Percentiles rank a stretch among this genome's conserved stretches.
Conservation (phyloP, 108 stramenopile genomes). For the Fragilariopsis cylindrus region DNA sequence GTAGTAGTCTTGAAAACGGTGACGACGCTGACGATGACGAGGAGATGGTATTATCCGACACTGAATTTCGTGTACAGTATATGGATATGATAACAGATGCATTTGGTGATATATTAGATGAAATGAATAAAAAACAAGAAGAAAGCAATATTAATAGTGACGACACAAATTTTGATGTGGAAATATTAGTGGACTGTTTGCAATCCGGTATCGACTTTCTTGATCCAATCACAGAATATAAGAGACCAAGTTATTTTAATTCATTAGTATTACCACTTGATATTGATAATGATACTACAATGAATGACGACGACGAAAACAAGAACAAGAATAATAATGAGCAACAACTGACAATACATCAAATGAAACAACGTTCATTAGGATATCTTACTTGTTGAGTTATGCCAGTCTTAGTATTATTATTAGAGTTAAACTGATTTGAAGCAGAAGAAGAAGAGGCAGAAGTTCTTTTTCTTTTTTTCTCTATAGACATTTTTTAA, state of each 20-base stretch:
- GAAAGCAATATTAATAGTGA: constrained; percentile 8
- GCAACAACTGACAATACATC: not conserved
- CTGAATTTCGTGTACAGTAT: constrained; percentile 35
- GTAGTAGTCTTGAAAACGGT: not conserved
- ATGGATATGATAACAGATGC: constrained; percentile 55
- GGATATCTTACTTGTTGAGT: not conserved
- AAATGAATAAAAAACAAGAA: constrained; percentile 22
- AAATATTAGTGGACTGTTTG: constrained; percentile 53
- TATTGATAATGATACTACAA: not conserved
- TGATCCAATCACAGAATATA: not conserved
- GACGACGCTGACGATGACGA: not conserved
- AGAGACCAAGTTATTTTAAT: not conserved
- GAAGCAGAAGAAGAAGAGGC: too few relatives aligned
- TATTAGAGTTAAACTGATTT: too few relatives aligned
- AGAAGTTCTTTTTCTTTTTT: too few relatives aligned
- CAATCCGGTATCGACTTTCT: constrained; percentile 55
- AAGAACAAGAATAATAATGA: too few relatives aligned
- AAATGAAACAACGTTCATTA: not conserved
- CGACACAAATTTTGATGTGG: constrained; percentile 24
- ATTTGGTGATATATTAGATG: constrained; percentile 48
- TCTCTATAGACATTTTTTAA: too few relatives aligned
- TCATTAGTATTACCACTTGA: not conserved
- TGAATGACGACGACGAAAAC: too few relatives aligned
- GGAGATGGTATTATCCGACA: constrained; percentile 5
- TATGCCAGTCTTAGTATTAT: too few relatives aligned